Evolutionary conservation across 1,284 basidiomycete genomes (phyloP).

Genomic region (Rhodotorula sp.): DNA sequence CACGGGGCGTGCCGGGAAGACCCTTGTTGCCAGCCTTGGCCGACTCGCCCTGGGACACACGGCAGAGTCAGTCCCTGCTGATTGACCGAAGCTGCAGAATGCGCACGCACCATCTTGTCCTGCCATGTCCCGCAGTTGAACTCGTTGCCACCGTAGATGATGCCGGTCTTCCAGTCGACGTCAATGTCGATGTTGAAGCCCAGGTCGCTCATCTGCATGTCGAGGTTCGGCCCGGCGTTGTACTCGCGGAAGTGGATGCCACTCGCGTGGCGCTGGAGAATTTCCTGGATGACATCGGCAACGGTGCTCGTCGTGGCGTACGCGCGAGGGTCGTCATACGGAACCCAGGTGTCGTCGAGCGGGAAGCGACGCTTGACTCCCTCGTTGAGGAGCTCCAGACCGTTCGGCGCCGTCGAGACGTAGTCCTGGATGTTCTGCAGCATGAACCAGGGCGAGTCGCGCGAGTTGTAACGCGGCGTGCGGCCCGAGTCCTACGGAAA

Average conservation of each 20-base stretch:
- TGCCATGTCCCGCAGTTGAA: conserved; percentile 53
- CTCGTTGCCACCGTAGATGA: conserved; percentile 84
- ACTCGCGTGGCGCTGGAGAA: conserved; percentile 86
- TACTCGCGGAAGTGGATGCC: conserved; percentile 95
- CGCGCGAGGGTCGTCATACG: conserved; percentile 83
- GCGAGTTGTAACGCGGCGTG: conserved; percentile 72
- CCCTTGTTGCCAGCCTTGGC: conserved; percentile 90
- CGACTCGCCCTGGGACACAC: conserved; percentile 66
- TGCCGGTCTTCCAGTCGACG: conserved; percentile 91
- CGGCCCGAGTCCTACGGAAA: conserved; percentile 40
- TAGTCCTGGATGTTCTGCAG: conserved; percentile 98
- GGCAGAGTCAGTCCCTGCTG: background rate
- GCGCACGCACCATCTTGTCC: conserved; percentile 44
- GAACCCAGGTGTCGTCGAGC: conserved; percentile 86
- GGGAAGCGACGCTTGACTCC: conserved; percentile 88
- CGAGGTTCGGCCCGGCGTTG: conserved; percentile 92
- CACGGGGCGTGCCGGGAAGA: conserved; percentile 87
- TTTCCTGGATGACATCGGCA: conserved; percentile 93
- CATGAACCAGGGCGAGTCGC: conserved; percentile 98
- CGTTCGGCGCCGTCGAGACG: conserved; percentile 77
- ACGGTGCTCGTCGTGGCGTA: conserved; percentile 78
- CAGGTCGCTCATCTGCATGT: conserved; percentile 88
- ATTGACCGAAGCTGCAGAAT: background rate
- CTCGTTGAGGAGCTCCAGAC: conserved; percentile 76
- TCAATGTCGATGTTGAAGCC: conserved; percentile 93